A percentile compares a stretch with the other conserved stretches of the same genome.
Conservation (phyloP, 345 rosid genomes). For the Geranium brycei region DNA sequence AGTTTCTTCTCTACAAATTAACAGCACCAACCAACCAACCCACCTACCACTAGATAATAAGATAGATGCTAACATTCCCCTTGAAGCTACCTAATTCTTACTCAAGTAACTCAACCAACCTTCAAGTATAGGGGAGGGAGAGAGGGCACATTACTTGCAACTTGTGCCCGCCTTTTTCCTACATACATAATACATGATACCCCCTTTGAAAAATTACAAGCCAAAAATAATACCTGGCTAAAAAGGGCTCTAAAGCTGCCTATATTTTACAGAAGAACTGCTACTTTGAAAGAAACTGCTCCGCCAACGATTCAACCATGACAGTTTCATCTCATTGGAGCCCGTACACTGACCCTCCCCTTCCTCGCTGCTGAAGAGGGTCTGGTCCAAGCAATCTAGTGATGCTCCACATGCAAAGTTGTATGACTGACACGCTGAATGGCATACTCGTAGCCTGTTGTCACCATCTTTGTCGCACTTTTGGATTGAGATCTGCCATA, state of each 20-base stretch:
- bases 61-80: background rate
- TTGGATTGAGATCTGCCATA: constrained; percentile 83
- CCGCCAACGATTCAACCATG: constrained; percentile 20
- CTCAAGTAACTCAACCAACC: no score
- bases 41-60: background rate
- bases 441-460: constrained; percentile 85
- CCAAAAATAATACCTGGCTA: constrained; percentile 10
- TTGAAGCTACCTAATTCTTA: background rate
- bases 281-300: constrained; percentile 20
- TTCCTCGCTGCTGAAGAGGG: constrained; percentile 80
- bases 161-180: constrained; percentile 14
- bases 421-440: constrained; percentile 87
- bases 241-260: constrained; percentile 15
- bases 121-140: no score
- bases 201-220: background rate
- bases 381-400: constrained; percentile 88
- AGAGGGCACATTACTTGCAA: constrained; percentile 4
- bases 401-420: constrained; percentile 93
- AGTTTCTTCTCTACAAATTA: background rate
- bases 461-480: constrained; percentile 88
- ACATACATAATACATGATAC: background rate
- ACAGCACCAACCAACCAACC: no score
- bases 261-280: constrained; percentile 21
- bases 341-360: constrained; percentile 84
- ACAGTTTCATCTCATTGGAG: constrained; percentile 36